Conservation (phyloP, 176 grass and related monocot genomes). For the Puccinellia tenuiflora region DNA sequence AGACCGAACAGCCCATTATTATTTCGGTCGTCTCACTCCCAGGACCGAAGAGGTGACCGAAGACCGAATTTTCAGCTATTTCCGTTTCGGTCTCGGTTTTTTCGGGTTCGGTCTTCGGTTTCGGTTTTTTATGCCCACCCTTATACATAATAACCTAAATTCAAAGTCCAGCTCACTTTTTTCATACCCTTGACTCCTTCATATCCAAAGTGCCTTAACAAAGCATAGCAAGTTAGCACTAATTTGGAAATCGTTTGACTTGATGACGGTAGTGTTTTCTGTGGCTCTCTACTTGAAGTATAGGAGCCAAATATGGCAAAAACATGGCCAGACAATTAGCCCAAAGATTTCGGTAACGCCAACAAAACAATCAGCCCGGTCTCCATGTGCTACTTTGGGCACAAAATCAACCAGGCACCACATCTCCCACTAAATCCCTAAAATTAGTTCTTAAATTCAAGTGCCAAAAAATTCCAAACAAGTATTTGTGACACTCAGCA, state of each 20-base stretch:
- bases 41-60: too few species aligned
- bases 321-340: neutral
- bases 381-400: neutral
- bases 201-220: neutral
- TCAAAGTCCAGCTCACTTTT: neutral
- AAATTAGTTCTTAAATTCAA: conserved; percentile 12
- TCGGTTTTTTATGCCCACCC: too few species aligned
- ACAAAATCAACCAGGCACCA: neutral
- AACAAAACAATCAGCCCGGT: neutral
- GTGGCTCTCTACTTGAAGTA: neutral
- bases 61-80: too few species aligned
- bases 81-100: too few species aligned
- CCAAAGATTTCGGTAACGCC: neutral
- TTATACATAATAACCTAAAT: neutral
- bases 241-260: neutral
- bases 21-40: too few species aligned
- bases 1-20: too few species aligned
- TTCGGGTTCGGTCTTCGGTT: too few species aligned
- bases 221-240: neutral
- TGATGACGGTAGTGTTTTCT: neutral
- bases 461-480: neutral
- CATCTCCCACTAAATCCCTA: neutral
- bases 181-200: neutral
- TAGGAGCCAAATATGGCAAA: neutral
- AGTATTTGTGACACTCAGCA: neutral